Percentiles rank a stretch among this genome's conserved stretches.
These are phyloP conservation scores for Polygonum maritimum DNA, from an alignment of 148 eudicot genomes.

Conservation along the genomic window DNA sequence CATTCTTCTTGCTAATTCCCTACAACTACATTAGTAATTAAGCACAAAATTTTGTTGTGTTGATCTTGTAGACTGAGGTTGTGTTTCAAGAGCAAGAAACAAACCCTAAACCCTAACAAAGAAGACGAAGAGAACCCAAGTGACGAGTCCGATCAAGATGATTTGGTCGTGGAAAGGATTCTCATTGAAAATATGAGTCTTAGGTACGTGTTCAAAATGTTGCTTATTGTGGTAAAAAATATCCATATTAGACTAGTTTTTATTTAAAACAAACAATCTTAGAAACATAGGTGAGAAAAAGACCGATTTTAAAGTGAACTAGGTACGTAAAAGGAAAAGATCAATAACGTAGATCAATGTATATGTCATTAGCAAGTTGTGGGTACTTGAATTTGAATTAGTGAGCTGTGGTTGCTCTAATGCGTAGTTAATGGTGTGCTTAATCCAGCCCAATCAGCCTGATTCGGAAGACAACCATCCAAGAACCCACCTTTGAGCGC, in stretches of 20 bases:
- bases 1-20: not conserved
- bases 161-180: constrained; percentile 2
- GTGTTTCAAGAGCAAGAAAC: not conserved
- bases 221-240: too few species aligned
- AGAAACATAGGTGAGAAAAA: too few species aligned
- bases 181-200: constrained; percentile 5
- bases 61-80: not conserved
- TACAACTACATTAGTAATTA: too few species aligned
- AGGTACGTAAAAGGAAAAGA: too few species aligned
- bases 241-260: too few species aligned
- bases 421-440: not conserved
- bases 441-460: constrained; percentile 42
- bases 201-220: not conserved
- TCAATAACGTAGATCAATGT: too few species aligned
- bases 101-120: not conserved
- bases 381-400: not conserved
- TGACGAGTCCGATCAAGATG: not conserved
- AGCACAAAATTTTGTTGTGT: not conserved
- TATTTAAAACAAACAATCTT: too few species aligned
- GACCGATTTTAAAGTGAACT: too few species aligned
- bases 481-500: constrained; percentile 96
- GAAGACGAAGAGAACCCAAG: not conserved
- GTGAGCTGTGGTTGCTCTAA: not conserved
- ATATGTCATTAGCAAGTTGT: too few species aligned
- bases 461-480: constrained; percentile 57